Conservation (phyloP, 2,329 filamentous ascomycete genomes). For the Colletotrichum tropicicola region DNA sequence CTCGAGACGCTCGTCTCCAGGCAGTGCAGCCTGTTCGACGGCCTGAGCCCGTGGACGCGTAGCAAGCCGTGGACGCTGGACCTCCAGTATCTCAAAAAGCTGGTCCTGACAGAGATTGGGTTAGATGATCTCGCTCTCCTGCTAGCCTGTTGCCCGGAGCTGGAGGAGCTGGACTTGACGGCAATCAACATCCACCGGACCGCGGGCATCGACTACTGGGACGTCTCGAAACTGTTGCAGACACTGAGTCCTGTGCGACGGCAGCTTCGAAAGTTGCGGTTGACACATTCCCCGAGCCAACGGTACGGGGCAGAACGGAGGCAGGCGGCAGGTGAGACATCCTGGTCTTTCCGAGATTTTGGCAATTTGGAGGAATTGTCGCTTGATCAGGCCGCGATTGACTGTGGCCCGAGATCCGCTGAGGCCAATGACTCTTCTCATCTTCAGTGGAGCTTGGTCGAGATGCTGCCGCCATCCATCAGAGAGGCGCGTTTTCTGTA, state of each 20-base stretch:
- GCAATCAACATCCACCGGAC: constrained; percentile 14
- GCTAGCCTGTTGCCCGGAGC: constrained; percentile 2
- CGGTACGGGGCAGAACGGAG: background rate
- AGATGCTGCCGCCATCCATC: background rate
- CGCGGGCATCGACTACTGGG: constrained; percentile 6
- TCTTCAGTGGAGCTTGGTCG: background rate
- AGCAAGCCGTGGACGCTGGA: background rate
- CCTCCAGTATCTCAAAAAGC: background rate
- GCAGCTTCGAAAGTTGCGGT: background rate
- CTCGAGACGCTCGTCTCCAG: background rate
- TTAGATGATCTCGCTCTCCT: constrained; percentile 8
- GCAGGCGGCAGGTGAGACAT: background rate
- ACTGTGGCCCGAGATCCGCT: background rate
- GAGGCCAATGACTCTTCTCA: background rate
- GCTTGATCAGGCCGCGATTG: constrained; percentile 6
- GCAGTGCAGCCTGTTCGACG: constrained; percentile 15
- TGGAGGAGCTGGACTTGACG: constrained; percentile 12
- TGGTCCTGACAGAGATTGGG: constrained; percentile 5
- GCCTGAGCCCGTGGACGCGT: background rate
- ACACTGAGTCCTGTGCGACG: background rate
- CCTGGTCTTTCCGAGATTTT: constrained; percentile 4
- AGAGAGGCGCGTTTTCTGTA: background rate
- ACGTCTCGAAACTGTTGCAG: constrained; percentile 14
- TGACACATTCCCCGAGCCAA: background rate
- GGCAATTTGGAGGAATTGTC: constrained; percentile 8